Percentiles rank a stretch among this genome's conserved stretches.
Conservation (phyloP, 2,329 filamentous ascomycete genomes). For the Aureobasidium sp. region DNA sequence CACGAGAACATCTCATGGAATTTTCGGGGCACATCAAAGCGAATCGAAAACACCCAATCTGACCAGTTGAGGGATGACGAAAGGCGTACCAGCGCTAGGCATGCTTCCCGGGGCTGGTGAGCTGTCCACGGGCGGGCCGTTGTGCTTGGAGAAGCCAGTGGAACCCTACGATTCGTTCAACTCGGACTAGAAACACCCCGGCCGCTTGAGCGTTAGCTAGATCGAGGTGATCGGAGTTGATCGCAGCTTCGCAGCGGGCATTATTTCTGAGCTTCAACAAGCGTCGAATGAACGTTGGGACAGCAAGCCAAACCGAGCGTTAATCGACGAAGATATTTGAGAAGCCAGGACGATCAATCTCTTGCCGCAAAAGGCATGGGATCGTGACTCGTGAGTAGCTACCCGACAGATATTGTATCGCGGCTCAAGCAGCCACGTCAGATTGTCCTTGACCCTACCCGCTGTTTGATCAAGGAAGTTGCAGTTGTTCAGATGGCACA, state of each 20-base stretch:
- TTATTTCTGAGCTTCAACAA: not conserved
- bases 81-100: not conserved
- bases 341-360: constrained; percentile 4
- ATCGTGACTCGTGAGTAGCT: not conserved
- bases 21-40: not conserved
- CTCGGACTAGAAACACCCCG: not conserved
- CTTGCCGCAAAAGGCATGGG: not conserved
- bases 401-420: not conserved
- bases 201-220: not conserved
- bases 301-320: constrained; percentile 4
- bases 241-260: too few relatives aligned
- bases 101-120: not conserved
- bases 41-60: not conserved
- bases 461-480: too few relatives aligned
- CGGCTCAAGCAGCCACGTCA: not conserved
- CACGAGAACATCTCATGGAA: not conserved
- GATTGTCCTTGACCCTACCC: not conserved
- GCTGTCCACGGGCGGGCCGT: constrained; percentile 13
- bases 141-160: not conserved
- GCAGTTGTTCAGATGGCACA: not conserved
- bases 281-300: not conserved
- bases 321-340: constrained; percentile 1
- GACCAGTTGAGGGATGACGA: not conserved
- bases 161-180: constrained; percentile 4
- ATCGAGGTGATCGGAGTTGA: constrained; percentile 1